Evolutionary conservation across 441 rosid genomes (phyloP), one percentile per base, ranked within the genome.

Genomic region (Croton setiger): DNA sequence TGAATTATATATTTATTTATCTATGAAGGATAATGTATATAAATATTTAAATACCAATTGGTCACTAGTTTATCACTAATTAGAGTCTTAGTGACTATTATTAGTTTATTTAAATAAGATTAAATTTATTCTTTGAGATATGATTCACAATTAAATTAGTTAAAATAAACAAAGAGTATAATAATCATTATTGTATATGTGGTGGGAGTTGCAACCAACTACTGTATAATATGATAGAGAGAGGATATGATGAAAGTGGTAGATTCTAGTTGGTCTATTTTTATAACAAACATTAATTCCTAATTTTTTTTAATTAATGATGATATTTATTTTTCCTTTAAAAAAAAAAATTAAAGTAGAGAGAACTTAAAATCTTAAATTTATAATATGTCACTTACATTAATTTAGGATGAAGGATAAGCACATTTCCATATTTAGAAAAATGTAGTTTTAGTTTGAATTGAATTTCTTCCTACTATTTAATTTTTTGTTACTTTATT

Each of bases 181-280:
- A 37, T 37, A 37, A n/a, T 37, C 4, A 37, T 51, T 2, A 37
- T 1, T 21, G n/a, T n/a, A n/a, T n/a, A n/a, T 13, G 66, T 51
- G 64, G 64, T 48, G 78, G 80, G 56, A 62, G 78, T 64, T 64
- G 81, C 66, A 78, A 78, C 80, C 80, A 73, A 73, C 82, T 23
- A 60, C 55, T 15, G 60, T 17, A 52, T 47, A 63, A 58, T 59
- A 18, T 9, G 41, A 35, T 49, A 37, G 1, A 37, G 41, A 37
- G 41, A 37, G 48, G 63, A 41, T 20, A 0, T 23, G 43, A 44
- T 37, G 64, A 35, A 72, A 67, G 65, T 68, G 77, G 82, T 76
- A 71, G 80, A 80, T 72, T 49, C 37, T 64, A 77, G 76, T 80
- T 80, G 81, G 79, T 76, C 61, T 11, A 70, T 75, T 54, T 37